Evolutionary conservation across 2,329 filamentous ascomycete genomes (phyloP), one percentile per base, ranked within the genome.

Genomic region (Camillea tinctor): DNA sequence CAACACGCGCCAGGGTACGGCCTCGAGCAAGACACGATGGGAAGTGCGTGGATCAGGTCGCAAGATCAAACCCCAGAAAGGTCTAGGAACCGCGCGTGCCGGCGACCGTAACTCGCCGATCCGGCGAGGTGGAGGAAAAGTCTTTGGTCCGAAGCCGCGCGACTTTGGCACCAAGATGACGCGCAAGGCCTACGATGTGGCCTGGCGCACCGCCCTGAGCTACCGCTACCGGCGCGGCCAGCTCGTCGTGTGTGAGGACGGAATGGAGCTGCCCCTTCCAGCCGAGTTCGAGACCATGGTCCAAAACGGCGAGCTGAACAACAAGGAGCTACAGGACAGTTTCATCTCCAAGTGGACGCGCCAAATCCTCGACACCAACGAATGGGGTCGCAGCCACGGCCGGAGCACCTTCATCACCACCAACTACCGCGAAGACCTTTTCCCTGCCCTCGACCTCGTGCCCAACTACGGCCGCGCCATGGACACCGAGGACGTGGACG

Each of bases 161-260:
- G 92, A 98, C 78, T 99, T 99, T 73, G 86, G 86, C 61, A 96
- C 93, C 21, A 84, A 84, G 17, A 81, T 99, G 58, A 93, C 90
- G 69, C 84, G 84, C 73, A 98, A 98, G 80, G 86, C 97, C 53
- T 99, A 99, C 79, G 93, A 98, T 77, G 83, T 96, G 69, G 95
- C 95, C 9, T 98, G 92, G 92, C 87, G 95, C 73, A 98, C 91
- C 50, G 95, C 95, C 11, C 83, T 99, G 66, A 95, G 90, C 72
- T 96, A 97, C 80, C 88, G 95, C 61, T 98, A 95, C 78, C 84
- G 89, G 66, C 87, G 88, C 66, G 95, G 93, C 54, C 92, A 98
- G 79, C 80, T 99, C 70, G 81, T 97, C 66, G 86, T 99, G 50
- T 88, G 95, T 69, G 88, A 94, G 71, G 89, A 92, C 71, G 85